phyloP scores from a whole-genome alignment of 2,329 filamentous ascomycete species.

The Cylindrodendrum hubeiense region DNA sequence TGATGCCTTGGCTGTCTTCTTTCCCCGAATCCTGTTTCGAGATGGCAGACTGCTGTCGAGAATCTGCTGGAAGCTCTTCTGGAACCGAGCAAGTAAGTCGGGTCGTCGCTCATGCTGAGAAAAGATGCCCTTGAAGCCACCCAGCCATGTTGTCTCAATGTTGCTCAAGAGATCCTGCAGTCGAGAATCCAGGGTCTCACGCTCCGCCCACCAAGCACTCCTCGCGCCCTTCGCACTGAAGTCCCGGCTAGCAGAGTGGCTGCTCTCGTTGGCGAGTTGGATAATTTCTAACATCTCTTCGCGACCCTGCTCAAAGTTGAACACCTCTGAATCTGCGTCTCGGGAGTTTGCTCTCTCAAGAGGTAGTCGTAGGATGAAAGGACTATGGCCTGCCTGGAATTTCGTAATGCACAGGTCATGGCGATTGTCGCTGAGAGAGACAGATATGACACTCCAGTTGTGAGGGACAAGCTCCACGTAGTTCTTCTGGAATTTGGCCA shows the following conservation, averaged over 20 bases:
- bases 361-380: slow-evolving; percentile 89
- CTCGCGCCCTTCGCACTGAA: slow-evolving; percentile 81
- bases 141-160: slow-evolving; percentile 94
- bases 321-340: slow-evolving; percentile 81
- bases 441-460: slow-evolving; percentile 86
- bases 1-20: slow-evolving; percentile 59
- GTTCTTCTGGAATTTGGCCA: slow-evolving; percentile 77
- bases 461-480: slow-evolving; percentile 88
- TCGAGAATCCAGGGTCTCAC: slow-evolving; percentile 82
- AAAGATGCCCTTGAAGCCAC: slow-evolving; percentile 95
- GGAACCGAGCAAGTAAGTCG: slow-evolving; percentile 79
- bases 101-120: slow-evolving; percentile 76
- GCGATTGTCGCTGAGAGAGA: slow-evolving; percentile 84
- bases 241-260: slow-evolving; percentile 75
- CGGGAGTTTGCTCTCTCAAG: slow-evolving; percentile 85
- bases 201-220: slow-evolving; percentile 89
- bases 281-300: slow-evolving; percentile 88
- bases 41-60: slow-evolving; percentile 90
- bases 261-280: slow-evolving; percentile 82
- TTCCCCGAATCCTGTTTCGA: slow-evolving; percentile 71
- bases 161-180: slow-evolving; percentile 84
- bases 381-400: slow-evolving; percentile 78
- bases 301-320: slow-evolving; percentile 85
- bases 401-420: slow-evolving; percentile 93
- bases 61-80: slow-evolving; percentile 81